Conservation (phyloP, 1,284 basidiomycete genomes). For the Papiliotrema flavescens region DNA sequence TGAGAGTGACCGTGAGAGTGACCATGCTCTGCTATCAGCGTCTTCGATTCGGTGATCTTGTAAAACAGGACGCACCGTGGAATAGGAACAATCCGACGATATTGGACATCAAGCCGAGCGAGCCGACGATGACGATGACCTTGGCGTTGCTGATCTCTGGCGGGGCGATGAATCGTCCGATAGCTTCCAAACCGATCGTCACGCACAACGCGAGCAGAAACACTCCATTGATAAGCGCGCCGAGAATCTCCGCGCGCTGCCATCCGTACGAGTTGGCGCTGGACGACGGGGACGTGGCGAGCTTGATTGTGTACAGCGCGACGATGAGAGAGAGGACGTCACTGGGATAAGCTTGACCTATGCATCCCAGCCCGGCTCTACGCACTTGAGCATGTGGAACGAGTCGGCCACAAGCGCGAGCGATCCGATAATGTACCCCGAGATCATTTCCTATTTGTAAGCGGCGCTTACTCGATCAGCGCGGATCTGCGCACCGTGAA, state of each 20-base stretch:
- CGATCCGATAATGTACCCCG: slow-evolving; percentile 90
- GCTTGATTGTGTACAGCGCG: slow-evolving; percentile 94
- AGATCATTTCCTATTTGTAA: slow-evolving; percentile 33
- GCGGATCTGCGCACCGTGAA: slow-evolving; percentile 64
- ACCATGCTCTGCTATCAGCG: slow-evolving; percentile 59
- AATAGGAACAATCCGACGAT: slow-evolving; percentile 91
- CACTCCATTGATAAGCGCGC: slow-evolving; percentile 91
- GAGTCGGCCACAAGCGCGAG: slow-evolving; percentile 93
- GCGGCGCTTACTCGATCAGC: slow-evolving; percentile 5
- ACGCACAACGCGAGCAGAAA: slow-evolving; percentile 95
- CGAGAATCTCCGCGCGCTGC: slow-evolving; percentile 98
- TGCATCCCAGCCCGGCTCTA: neutral
- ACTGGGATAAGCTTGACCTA: slow-evolving; percentile 51
- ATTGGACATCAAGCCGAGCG: slow-evolving; percentile 84
- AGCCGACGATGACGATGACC: slow-evolving; percentile 86
- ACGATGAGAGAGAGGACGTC: slow-evolving; percentile 93
- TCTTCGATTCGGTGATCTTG: neutral
- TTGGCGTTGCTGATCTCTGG: slow-evolving; percentile 85
- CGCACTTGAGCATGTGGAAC: slow-evolving; percentile 97
- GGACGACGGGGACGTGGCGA: slow-evolving; percentile 49
- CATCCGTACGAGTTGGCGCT: slow-evolving; percentile 55
- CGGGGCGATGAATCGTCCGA: slow-evolving; percentile 81
- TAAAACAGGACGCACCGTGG: slow-evolving; percentile 64
- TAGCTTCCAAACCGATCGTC: slow-evolving; percentile 88
- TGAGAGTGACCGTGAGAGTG: slow-evolving; percentile 56